Base-by-base conservation (phyloP, 2,329 filamentous ascomycete species). In the Colletotrichum sojae region DNA sequence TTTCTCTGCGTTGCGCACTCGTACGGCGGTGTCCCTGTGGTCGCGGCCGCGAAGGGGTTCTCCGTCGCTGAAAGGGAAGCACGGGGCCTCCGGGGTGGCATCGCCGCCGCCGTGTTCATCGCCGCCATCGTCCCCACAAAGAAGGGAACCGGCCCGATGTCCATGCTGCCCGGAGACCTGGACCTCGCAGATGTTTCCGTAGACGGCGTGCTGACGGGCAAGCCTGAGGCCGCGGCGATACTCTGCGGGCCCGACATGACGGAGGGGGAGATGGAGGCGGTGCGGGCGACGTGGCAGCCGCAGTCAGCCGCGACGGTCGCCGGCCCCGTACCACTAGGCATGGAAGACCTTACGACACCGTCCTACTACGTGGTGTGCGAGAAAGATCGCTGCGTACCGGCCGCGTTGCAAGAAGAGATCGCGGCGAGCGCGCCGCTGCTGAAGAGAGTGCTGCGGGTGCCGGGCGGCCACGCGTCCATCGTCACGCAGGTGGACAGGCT, bases 181-280 rank as follows among this genome's bases (percentile, higher is more conserved):
- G 31, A 8, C 31, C 31, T 36, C 4, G 8, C 31, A 36, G 31
- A 36, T 6, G 6, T 36, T 1, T 36, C 31, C 31, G 31, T 8
- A 10, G 31, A 36, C 31, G 31, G 31, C 31, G 31, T 36, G 31
- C 6, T 36, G 31, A 36, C 31, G 31, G 31, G 31, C 31, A 36
- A 9, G 31, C 31, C 9, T 12, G 31, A 36, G 31, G 31, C 31
- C 31, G 31, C 31, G 3, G 8, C 9, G 31, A 36, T 12, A 56
- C 64, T 63, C 36, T 67, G 63, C 64, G 64, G 64, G 15, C 52
- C 58, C 20, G 58, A 67, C 9, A 67, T 67, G 64, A 6, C 36
- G 3, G 58, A 63, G 51, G 52, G 57, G 10, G 9, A 43, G n/a
- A 52, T 52, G 13, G 52, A 67, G 5, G 10, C 31, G 51, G 18